A percentile compares a stretch with the other conserved stretches of the same genome.
These are phyloP conservation scores for Effrenium voratum DNA, from an alignment of 73 alveolate genomes.

Conservation along the genomic window DNA sequence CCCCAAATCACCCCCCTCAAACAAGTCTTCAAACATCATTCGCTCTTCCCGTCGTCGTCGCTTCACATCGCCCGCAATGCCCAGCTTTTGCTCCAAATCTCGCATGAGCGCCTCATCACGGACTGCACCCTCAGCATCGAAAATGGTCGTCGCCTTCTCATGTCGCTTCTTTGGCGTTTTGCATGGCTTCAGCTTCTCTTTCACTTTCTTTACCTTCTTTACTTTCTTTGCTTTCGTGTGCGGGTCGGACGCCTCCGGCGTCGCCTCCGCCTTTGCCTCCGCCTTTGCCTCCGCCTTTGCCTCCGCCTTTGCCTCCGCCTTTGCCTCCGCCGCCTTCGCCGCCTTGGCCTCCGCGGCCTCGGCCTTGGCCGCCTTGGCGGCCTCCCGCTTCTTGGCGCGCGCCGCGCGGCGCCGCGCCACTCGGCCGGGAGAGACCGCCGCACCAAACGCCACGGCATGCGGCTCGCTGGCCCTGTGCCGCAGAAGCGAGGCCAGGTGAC, in stretches of 20 bases:
- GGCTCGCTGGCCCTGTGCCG: constrained; percentile 9
- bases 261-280: not conserved
- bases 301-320: constrained; percentile 9
- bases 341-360: constrained; percentile 24
- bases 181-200: not conserved
- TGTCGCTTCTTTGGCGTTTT: not conserved
- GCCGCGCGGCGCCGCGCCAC: constrained; percentile 17
- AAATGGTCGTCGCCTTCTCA: not conserved
- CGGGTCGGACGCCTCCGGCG: not conserved
- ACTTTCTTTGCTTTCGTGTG: no score
- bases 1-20: constrained; percentile 56
- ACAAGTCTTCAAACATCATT: constrained; percentile 37
- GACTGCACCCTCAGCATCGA: constrained; percentile 32
- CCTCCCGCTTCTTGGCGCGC: not conserved
- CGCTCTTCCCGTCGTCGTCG: constrained; percentile 40
- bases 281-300: not conserved
- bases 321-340: constrained; percentile 9
- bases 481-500: constrained; percentile 68
- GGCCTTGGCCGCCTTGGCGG: constrained; percentile 31
- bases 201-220: not conserved
- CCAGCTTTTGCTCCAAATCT: constrained; percentile 62
- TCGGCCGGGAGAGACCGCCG: no score
- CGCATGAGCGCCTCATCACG: constrained; percentile 43
- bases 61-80: constrained; percentile 40
- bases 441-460: no score